phyloP scores from a whole-genome alignment of 352 stramenopile genomes.

The Phytophthora litchii region DNA sequence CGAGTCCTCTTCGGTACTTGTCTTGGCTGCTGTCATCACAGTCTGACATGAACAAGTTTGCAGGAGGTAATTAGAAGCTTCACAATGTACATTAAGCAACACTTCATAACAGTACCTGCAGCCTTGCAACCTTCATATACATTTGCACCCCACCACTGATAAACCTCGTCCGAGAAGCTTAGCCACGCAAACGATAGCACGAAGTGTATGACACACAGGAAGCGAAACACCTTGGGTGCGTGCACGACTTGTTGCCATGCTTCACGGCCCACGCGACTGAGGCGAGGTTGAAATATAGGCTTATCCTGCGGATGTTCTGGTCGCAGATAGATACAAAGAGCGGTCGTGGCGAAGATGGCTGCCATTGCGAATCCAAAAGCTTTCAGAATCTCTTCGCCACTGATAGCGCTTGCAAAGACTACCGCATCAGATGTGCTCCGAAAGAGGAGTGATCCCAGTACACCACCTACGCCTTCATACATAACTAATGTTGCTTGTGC shows the following conservation, averaged over 20 bases:
- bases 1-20: constrained; percentile 60
- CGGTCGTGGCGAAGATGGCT: constrained; percentile 56
- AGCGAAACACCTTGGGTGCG: constrained; percentile 64
- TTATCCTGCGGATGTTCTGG: constrained; percentile 68
- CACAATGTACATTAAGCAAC: neutral
- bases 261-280: constrained; percentile 60
- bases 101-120: constrained; percentile 17
- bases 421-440: constrained; percentile 69
- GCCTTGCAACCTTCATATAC: constrained; percentile 76
- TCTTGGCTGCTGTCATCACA: constrained; percentile 39
- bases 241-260: constrained; percentile 68
- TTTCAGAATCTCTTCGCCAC: constrained; percentile 63
- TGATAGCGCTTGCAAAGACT: constrained; percentile 77
- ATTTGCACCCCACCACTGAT: constrained; percentile 74
- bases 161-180: constrained; percentile 76
- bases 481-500: constrained; percentile 71
- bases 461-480: constrained; percentile 67
- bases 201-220: constrained; percentile 75
- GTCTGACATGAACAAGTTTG: constrained; percentile 24
- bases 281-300: constrained; percentile 54
- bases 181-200: constrained; percentile 80
- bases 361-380: constrained; percentile 61
- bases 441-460: constrained; percentile 68
- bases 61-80: neutral
- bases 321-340: constrained; percentile 58